Conservation (phyloP, 805 yeast species). For the Diddensiella transvaalensis region DNA sequence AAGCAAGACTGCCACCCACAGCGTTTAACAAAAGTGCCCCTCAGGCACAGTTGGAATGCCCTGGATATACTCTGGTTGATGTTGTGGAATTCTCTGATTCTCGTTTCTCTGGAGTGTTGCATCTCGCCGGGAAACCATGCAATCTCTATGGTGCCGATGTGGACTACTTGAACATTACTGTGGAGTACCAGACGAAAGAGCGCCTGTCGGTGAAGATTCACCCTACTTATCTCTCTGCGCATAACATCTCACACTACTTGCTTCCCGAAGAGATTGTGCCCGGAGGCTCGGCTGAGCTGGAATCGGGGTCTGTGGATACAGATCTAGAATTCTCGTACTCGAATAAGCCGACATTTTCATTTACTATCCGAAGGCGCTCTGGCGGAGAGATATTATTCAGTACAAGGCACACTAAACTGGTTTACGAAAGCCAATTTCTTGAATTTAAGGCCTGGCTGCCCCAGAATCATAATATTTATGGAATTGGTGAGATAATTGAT, state of each 20-base stretch:
- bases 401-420: slow-evolving; percentile 33
- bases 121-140: slow-evolving; percentile 22
- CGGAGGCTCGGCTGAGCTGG: slow-evolving; percentile 4
- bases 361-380: slow-evolving; percentile 24
- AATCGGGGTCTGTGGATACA: slow-evolving; percentile 5
- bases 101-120: slow-evolving; percentile 16
- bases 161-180: slow-evolving; percentile 6
- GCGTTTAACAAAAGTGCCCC: slow-evolving; percentile 12
- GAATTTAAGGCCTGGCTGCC: slow-evolving; percentile 35
- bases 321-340: not conserved
- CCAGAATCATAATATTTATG: slow-evolving; percentile 29
- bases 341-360: slow-evolving; percentile 17
- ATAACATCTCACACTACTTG: slow-evolving; percentile 5
- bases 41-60: slow-evolving; percentile 18
- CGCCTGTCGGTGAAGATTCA: slow-evolving; percentile 8
- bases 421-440: slow-evolving; percentile 35
- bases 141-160: slow-evolving; percentile 21
- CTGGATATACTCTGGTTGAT: slow-evolving; percentile 12
- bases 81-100: slow-evolving; percentile 6
- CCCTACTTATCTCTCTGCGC: slow-evolving; percentile 7
- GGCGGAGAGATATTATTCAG: slow-evolving; percentile 31
- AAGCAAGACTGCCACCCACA: slow-evolving; percentile 11
- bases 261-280: slow-evolving; percentile 13
- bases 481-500: slow-evolving; percentile 36
- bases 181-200: slow-evolving; percentile 12